Base-by-base conservation (phyloP, 208 protist genomes). In the Leishmania turanica region DNA sequence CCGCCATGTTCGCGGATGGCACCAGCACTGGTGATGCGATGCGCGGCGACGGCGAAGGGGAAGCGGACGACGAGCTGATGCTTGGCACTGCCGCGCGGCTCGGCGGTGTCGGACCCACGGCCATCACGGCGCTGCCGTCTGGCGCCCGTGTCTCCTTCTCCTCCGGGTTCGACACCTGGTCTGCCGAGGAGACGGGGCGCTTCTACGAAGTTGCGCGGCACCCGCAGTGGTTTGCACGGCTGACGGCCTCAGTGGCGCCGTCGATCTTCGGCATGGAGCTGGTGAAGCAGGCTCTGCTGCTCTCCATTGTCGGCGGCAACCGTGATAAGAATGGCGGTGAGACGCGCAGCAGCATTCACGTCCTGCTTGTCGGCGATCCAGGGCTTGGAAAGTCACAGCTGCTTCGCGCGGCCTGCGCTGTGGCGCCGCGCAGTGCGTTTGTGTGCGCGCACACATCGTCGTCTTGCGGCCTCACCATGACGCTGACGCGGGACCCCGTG, bases 391-490 rank as follows among this genome's bases (percentile, higher is more conserved):
- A 99, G 84, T 98, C 91, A 64, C 98, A 99, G 90, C 87, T 99
- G 79, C 93, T 99, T 51, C 91, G 95, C 24, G 97, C 98, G 1
- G 93, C 98, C 7, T 94, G 96, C 37, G 77, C 87, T 40, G 76
- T 99, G 21, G 92, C 98, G 34, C 98, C 99, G 0, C 95, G 99
- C 47, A 99, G 98, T 70, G 98, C 99, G 27, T 99, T 99, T 84
- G 99, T 99, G 15, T 99, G 98, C 86, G 99, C 99, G n/a, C 99
- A 99, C 84, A 99, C 98, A 3, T 98, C 99, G 27, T 99, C 98
- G 3, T 96, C 95, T 0, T 97, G 99, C 21, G 99, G 99, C 11
- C 86, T 99, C 34, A 99, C 99, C 21, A 98, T 99, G 31, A 99
- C 99, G 7, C 90, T 99, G 6, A 86, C 97, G 1, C 96, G 96